These are phyloP conservation scores for Colletotrichum sublineola DNA, from an alignment of 2,329 filamentous ascomycete species.

Conservation along the genomic window DNA sequence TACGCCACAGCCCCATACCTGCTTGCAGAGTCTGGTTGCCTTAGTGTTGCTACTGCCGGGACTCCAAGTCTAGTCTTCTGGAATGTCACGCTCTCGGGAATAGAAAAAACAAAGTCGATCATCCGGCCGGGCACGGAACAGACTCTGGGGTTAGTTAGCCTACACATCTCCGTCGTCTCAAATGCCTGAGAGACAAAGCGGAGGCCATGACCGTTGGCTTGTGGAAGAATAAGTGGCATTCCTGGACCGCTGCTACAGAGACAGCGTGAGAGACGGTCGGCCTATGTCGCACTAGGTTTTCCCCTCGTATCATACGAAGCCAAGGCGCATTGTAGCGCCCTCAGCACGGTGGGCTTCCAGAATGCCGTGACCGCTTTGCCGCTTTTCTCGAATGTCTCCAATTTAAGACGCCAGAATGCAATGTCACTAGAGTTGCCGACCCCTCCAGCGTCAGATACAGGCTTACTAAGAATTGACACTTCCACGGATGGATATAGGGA, in stretches of 20 bases:
- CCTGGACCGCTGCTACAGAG: slow-evolving; percentile 20
- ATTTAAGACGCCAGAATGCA: slow-evolving; percentile 24
- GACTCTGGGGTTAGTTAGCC: slow-evolving; percentile 12
- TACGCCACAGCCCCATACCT: not conserved
- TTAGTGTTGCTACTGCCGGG: slow-evolving; percentile 1
- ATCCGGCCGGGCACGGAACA: slow-evolving; percentile 22
- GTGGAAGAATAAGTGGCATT: slow-evolving; percentile 14
- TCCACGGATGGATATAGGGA: not conserved
- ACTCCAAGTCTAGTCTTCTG: not conserved
- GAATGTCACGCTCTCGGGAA: not conserved
- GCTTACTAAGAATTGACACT: slow-evolving; percentile 24
- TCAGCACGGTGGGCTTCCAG: slow-evolving; percentile 39
- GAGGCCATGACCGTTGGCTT: slow-evolving; percentile 15
- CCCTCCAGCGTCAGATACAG: slow-evolving; percentile 12
- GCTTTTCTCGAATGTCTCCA: slow-evolving; percentile 41
- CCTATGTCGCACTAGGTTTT: not conserved
- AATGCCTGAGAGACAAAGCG: slow-evolving; percentile 30
- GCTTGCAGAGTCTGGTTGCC: slow-evolving; percentile 9
- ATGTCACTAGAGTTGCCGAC: slow-evolving; percentile 5
- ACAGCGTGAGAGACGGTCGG: slow-evolving; percentile 21
- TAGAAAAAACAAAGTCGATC: not conserved
- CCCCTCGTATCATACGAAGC: slow-evolving; percentile 13
- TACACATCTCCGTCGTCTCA: slow-evolving; percentile 28
- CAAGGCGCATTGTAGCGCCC: slow-evolving; percentile 16
- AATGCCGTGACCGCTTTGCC: slow-evolving; percentile 22